Evolutionary conservation across 495 filamentous ascomycete species (phyloP), one percentile per base, ranked within the genome.

Genomic region (Staphylotrichum tortipilum): DNA sequence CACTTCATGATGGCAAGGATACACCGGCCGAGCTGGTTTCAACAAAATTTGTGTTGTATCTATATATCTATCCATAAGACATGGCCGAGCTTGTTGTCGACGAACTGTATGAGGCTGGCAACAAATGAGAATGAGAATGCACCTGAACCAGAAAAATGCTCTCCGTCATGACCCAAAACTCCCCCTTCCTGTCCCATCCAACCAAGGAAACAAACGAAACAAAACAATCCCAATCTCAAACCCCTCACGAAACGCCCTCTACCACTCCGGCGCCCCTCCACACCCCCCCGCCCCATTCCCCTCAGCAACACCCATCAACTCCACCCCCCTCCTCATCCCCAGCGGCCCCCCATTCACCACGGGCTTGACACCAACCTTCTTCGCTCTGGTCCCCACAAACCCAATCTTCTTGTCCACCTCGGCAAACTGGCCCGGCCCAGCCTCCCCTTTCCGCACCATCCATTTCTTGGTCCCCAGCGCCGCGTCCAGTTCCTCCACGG

Each of bases 401-500:
- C 58, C 61, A 22, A 73, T 74, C 67, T 76, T 82, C 68, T 73
- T 74, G 61, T 94, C 89, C 49, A 91, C 59, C 60, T 82, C 83
- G 26, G 72, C 76, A 63, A 86, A 88, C 28, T 78, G 78, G 52
- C 77, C 74, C 11, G 62, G 64, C 4, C 66, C 68, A 3, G 74
- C 73, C 63, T 90, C 88, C 18, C 74, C 83, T 66, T 82, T 85
- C 68, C 74, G 81, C 14, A 97, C 80, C 75, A 82, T 89, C 85
- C 88, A 95, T 65, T 78, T 83, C 57, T 75, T 69, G 0, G 90
- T 97, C 0, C 89, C 89, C 14, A 97, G 70, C 48, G 89, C 75
- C 0, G 73, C 76, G 66, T 97, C 90, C 44, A 97, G 68, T 66
- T 96, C 91, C 49, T 88, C 83, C 1, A 94, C 76, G 0, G 87